Percentiles rank a stretch among this genome's conserved stretches.
Evolutionary conservation across 345 rosid genomes (phyloP).

Genomic region (Chamaenerion angustifolium): DNA sequence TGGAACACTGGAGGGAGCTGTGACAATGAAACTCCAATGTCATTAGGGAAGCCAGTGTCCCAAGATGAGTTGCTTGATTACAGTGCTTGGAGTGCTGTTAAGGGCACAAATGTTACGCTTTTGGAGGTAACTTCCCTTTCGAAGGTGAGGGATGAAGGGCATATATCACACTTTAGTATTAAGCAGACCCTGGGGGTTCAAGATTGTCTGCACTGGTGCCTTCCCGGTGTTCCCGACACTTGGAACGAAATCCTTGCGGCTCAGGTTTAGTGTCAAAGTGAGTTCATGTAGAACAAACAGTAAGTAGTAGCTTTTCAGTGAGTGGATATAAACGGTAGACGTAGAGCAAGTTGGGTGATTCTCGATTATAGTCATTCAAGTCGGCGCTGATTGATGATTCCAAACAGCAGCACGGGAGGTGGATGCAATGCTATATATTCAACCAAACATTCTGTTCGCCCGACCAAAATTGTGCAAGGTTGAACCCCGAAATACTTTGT

Average conservation of each 20-base stretch:
- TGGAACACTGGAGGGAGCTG: constrained; percentile 45
- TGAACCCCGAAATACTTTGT: too few species aligned
- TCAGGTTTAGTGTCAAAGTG: constrained; percentile 8
- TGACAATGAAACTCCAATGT: constrained; percentile 24
- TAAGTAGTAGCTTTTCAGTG: too few species aligned
- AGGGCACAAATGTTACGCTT: constrained; percentile 15
- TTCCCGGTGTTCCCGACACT: constrained; percentile 39
- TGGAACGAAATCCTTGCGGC: constrained; percentile 40
- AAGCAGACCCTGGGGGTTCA: constrained; percentile 6
- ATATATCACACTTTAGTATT: constrained; percentile 14
- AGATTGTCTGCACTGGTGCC: constrained; percentile 37
- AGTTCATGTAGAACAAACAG: too few species aligned
- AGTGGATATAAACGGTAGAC: too few species aligned
- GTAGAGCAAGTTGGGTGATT: too few species aligned
- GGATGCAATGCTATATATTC: too few species aligned
- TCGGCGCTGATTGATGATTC: too few species aligned
- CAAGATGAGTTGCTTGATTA: constrained; percentile 13
- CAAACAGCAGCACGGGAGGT: too few species aligned
- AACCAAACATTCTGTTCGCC: too few species aligned
- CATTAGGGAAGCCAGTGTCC: constrained; percentile 25
- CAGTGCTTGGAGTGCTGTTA: constrained; percentile 11
- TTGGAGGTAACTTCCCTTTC: constrained; percentile 19
- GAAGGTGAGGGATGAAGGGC: constrained; percentile 23
- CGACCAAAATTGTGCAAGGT: too few species aligned
- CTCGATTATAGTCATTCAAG: too few species aligned